A percentile compares a stretch with the other conserved stretches of the same genome.
These are phyloP conservation scores for Ormosia emarginata DNA, from an alignment of 306 rosid species.

Conservation along the genomic window DNA sequence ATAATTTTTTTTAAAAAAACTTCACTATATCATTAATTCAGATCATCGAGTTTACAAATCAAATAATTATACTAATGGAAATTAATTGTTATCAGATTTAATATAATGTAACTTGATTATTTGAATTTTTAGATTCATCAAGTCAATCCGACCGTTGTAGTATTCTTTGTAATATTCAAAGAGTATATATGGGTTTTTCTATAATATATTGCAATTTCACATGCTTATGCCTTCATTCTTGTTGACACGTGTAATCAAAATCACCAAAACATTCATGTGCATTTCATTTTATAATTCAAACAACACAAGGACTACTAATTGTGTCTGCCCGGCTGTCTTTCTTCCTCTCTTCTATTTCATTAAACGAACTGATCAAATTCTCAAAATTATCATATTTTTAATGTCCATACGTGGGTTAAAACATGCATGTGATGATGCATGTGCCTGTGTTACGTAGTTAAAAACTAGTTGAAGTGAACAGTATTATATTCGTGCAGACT, in stretches of 20 bases:
- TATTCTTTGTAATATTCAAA: not conserved
- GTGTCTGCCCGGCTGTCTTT: not conserved
- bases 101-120: no score
- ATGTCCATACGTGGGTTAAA: not conserved
- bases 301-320: no score
- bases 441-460: not conserved
- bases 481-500: not conserved
- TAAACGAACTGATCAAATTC: no score
- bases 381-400: not conserved
- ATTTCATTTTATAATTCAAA: not conserved
- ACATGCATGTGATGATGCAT: not conserved
- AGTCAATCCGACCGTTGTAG: no score
- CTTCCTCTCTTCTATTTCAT: not conserved
- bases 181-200: not conserved
- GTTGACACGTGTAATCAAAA: not conserved
- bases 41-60: no score
- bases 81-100: no score
- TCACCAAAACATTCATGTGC: not conserved
- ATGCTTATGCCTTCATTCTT: not conserved
- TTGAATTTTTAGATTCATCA: no score
- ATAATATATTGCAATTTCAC: not conserved
- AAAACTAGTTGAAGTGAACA: not conserved
- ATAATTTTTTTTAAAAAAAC: no score
- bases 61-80: no score
- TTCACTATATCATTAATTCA: no score